These are phyloP conservation scores for Trametes cinnabarina DNA, from an alignment of 768 basidiomycete species.

Conservation along the genomic window DNA sequence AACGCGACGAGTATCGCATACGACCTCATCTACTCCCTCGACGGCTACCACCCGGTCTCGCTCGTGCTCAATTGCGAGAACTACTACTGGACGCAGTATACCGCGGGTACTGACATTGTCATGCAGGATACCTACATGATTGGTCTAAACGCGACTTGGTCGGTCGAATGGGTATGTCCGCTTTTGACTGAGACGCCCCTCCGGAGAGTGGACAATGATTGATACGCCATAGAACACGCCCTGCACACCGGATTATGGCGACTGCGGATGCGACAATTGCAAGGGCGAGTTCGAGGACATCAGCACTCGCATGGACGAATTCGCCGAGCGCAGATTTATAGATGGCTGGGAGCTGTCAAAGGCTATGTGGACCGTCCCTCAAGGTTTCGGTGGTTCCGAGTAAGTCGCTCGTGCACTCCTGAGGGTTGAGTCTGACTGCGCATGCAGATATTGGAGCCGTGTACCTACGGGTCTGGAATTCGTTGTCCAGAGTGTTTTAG, in stretches of 20 bases:
- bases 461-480: slow-evolving; percentile 69
- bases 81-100: slow-evolving; percentile 58
- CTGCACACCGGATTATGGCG: slow-evolving; percentile 65
- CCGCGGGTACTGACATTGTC: slow-evolving; percentile 65
- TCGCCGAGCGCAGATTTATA: slow-evolving; percentile 53
- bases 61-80: slow-evolving; percentile 57
- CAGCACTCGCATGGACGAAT: slow-evolving; percentile 63
- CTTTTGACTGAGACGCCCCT: background rate
- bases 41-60: slow-evolving; percentile 59
- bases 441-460: slow-evolving; percentile 57
- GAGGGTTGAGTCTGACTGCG: background rate
- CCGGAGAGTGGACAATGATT: background rate
- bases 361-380: slow-evolving; percentile 78
- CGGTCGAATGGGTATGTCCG: slow-evolving; percentile 45
- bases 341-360: slow-evolving; percentile 69
- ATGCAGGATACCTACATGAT: slow-evolving; percentile 64
- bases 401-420: slow-evolving; percentile 18
- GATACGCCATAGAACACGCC: slow-evolving; percentile 35
- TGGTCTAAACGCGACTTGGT: slow-evolving; percentile 62
- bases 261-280: slow-evolving; percentile 76
- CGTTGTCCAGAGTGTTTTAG: slow-evolving; percentile 60
- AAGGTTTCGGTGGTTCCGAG: slow-evolving; percentile 62
- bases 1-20: slow-evolving; percentile 51
- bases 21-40: slow-evolving; percentile 46
- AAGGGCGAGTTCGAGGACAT: slow-evolving; percentile 68